These are phyloP conservation scores for Phytophthora niederhauseri DNA, from an alignment of 352 stramenopile species.

Conservation along the genomic window DNA sequence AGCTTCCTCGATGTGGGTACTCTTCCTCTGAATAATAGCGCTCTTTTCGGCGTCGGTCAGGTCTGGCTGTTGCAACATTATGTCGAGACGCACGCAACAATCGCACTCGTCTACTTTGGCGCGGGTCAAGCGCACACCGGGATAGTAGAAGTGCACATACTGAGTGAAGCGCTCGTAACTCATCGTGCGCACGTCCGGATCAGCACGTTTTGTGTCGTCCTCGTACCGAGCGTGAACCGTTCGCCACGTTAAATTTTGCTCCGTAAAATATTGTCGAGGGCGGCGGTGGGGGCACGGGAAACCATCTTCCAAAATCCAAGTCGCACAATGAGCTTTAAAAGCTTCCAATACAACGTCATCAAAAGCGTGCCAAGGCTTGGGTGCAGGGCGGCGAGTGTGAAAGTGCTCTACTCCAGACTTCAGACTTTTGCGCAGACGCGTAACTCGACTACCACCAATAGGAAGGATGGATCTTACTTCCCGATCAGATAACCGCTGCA, in stretches of 20 bases:
- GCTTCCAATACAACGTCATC: neutral
- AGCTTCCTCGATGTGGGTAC: too few relatives aligned
- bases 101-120: neutral
- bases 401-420: neutral
- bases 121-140: neutral
- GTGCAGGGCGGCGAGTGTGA: neutral
- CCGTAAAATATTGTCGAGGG: slow-evolving; percentile 18
- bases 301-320: slow-evolving; percentile 8
- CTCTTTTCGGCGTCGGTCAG: too few relatives aligned
- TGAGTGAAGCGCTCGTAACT: slow-evolving; percentile 6
- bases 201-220: neutral
- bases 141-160: neutral
- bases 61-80: neutral
- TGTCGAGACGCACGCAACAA: neutral
- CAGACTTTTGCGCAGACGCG: neutral
- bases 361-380: neutral
- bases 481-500: neutral
- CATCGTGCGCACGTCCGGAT: slow-evolving; percentile 2
- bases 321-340: neutral
- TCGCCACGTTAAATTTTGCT: slow-evolving; percentile 11
- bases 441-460: neutral
- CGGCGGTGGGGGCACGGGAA: slow-evolving; percentile 14
- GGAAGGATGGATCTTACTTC: slow-evolving; percentile 1
- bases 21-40: too few relatives aligned
- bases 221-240: slow-evolving; percentile 7